These are phyloP conservation scores for Amanita molliuscula DNA, from an alignment of 768 basidiomycete genomes.

Conservation along the genomic window DNA sequence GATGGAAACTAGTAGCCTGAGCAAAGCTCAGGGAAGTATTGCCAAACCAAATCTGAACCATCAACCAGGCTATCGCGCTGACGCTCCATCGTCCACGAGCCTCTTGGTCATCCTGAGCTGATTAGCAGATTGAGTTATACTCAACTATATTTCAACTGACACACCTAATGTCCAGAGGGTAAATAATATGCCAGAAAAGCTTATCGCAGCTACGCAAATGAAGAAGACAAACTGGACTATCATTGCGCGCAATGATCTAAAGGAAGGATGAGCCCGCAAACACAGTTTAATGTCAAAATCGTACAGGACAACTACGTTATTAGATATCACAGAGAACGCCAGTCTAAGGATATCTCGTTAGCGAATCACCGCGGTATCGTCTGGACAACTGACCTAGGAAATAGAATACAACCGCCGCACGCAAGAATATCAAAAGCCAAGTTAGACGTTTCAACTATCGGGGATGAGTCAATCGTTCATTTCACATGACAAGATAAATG, in stretches of 20 bases:
- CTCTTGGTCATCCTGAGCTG: slow-evolving; percentile 19
- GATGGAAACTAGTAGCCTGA: slow-evolving; percentile 51
- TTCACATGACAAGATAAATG: slow-evolving; percentile 11
- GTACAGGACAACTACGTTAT: slow-evolving; percentile 72
- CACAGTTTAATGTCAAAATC: slow-evolving; percentile 13
- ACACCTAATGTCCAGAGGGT: slow-evolving; percentile 37
- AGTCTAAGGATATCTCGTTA: slow-evolving; percentile 27
- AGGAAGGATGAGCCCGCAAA: not conserved
- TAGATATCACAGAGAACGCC: slow-evolving; percentile 72
- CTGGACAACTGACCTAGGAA: slow-evolving; percentile 49
- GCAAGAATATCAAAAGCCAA: slow-evolving; percentile 78
- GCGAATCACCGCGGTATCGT: not conserved
- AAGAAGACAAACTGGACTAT: slow-evolving; percentile 72
- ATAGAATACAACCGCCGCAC: slow-evolving; percentile 77
- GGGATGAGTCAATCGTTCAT: not conserved
- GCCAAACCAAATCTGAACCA: slow-evolving; percentile 85
- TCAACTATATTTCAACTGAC: slow-evolving; percentile 7
- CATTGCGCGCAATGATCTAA: slow-evolving; percentile 74
- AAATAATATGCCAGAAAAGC: slow-evolving; percentile 69
- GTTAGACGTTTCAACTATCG: slow-evolving; percentile 36
- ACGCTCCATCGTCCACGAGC: slow-evolving; percentile 21
- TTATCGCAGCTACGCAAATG: slow-evolving; percentile 64
- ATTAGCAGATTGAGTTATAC: not conserved
- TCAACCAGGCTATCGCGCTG: slow-evolving; percentile 66
- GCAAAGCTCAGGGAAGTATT: slow-evolving; percentile 55